Evolutionary conservation across 768 basidiomycete genomes (phyloP).

Genomic region (Lepiota subincarnata): DNA sequence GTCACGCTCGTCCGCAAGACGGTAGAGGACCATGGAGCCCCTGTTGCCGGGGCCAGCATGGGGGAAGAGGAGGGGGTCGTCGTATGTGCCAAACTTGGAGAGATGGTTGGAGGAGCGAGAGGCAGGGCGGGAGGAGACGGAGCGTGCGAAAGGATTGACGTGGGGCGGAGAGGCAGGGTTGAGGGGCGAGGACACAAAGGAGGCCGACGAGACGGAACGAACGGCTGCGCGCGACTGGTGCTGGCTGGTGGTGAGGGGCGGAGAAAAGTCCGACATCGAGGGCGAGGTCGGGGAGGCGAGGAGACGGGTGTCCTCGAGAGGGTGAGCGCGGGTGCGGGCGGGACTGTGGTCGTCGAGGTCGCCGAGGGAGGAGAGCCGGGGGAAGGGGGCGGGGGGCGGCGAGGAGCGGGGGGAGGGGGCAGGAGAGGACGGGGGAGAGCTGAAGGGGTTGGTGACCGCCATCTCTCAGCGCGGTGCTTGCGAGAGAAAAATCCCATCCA

Average conservation of each 20-base stretch:
- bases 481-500: background rate
- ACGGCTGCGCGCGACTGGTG: slow-evolving; percentile 6
- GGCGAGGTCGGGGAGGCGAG: slow-evolving; percentile 10
- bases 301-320: slow-evolving; percentile 13
- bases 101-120: slow-evolving; percentile 4
- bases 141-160: slow-evolving; percentile 16
- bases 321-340: background rate
- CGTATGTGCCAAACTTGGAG: slow-evolving; percentile 6
- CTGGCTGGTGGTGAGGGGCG: slow-evolving; percentile 5
- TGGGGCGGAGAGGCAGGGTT: slow-evolving; percentile 34
- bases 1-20: slow-evolving; percentile 40
- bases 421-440: background rate
- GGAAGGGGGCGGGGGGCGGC: too few species aligned
- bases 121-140: slow-evolving; percentile 10
- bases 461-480: background rate
- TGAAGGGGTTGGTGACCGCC: background rate
- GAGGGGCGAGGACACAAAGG: slow-evolving; percentile 49
- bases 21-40: slow-evolving; percentile 67
- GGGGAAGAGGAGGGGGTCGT: slow-evolving; percentile 2
- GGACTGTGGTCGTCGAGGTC: background rate
- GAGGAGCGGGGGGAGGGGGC: too few species aligned
- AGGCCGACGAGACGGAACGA: slow-evolving; percentile 9
- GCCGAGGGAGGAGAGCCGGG: too few species aligned
- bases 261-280: background rate
- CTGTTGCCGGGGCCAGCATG: slow-evolving; percentile 21